These are phyloP conservation scores for Polygonum maritimum DNA, from an alignment of 148 eudicot species.

Conservation along the genomic window DNA sequence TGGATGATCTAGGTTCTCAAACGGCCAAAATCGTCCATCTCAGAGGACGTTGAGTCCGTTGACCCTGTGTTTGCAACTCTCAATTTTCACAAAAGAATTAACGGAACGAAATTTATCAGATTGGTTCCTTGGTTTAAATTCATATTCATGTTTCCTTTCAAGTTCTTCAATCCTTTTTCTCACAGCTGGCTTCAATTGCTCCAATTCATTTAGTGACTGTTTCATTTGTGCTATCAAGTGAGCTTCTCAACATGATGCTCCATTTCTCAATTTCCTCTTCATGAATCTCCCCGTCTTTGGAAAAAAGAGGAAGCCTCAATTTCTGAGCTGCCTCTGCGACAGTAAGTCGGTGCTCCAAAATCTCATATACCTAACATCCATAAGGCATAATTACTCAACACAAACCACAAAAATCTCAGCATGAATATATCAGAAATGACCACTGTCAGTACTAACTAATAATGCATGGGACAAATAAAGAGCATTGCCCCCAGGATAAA, in stretches of 20 bases:
- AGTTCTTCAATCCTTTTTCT: constrained; percentile 46
- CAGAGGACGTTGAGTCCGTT: no score
- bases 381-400: constrained; percentile 3
- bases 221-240: constrained; percentile 75
- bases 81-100: constrained; percentile 28
- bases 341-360: constrained; percentile 83
- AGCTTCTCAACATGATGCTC: constrained; percentile 84
- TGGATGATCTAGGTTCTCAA: no score
- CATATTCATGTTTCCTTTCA: constrained; percentile 38
- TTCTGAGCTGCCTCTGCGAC: constrained; percentile 98
- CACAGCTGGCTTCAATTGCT: constrained; percentile 68
- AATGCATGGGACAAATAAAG: not conserved
- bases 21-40: no score
- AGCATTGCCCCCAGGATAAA: not conserved
- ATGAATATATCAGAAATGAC: not conserved
- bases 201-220: constrained; percentile 70
- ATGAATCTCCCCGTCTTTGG: constrained; percentile 88
- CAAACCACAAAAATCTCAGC: not conserved
- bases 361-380: constrained; percentile 72
- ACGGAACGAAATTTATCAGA: constrained; percentile 19
- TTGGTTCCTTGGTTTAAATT: constrained; percentile 34
- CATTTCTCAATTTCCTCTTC: constrained; percentile 96
- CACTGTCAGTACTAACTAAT: not conserved
- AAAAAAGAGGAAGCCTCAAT: constrained; percentile 79
- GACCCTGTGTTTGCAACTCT: no score